phyloP scores from a whole-genome alignment of 257 asterid species.

The Forsythia suspensa region DNA sequence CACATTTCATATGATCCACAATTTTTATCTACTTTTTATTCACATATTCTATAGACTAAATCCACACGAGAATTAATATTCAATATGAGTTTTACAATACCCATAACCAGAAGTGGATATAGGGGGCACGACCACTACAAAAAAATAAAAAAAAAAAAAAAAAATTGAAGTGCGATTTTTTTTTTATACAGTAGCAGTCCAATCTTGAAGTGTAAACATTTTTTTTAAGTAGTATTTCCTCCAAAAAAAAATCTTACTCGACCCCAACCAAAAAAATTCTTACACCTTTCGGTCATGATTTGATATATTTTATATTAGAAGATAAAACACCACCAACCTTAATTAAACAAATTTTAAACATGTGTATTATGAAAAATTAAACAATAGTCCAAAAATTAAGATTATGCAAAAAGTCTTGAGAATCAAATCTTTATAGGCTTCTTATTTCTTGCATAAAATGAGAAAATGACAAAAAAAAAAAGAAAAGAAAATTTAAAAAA shows the following conservation, averaged over 20 bases:
- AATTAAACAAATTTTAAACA: not conserved
- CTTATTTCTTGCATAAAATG: not conserved
- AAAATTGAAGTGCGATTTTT: no score
- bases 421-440: not conserved
- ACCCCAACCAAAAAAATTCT: no score
- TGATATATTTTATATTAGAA: not conserved
- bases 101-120: not conserved
- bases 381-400: not conserved
- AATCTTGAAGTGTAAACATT: no score
- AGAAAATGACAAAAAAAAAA: not conserved
- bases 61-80: not conserved
- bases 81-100: not conserved
- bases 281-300: not conserved
- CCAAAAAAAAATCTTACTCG: no score
- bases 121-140: no score
- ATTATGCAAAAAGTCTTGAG: not conserved
- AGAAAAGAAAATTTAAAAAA: conserved; percentile 5
- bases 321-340: not conserved
- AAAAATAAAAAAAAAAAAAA: no score
- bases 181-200: no score
- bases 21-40: no score
- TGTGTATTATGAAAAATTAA: not conserved
- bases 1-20: no score
- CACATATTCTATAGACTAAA: not conserved
- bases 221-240: no score